These are phyloP conservation scores for Citrullus amarus DNA, from an alignment of 306 rosid genomes.

Conservation along the genomic window DNA sequence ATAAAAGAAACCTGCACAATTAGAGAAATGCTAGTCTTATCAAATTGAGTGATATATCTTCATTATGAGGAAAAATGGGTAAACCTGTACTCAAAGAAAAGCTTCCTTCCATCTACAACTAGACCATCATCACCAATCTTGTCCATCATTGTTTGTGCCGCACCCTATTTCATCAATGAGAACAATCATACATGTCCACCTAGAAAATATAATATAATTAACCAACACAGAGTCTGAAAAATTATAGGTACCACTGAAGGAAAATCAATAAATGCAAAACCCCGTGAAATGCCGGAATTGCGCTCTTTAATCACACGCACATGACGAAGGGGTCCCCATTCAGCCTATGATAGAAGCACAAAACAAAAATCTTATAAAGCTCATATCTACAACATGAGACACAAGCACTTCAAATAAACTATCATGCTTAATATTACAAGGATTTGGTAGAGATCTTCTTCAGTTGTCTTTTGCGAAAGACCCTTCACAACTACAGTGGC, in stretches of 20 bases:
- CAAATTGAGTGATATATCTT: not conserved
- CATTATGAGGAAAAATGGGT: not conserved
- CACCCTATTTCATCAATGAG: conserved; percentile 50
- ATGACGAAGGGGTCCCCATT: conserved; percentile 99
- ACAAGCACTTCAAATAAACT: conserved; percentile 16
- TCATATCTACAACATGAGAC: not conserved
- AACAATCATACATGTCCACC: conserved; percentile 15
- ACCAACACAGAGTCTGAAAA: not conserved
- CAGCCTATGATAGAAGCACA: conserved; percentile 42
- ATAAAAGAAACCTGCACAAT: not conserved
- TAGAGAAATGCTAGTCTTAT: not conserved
- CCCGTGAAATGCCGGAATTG: conserved; percentile 84
- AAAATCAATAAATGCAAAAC: conserved; percentile 97
- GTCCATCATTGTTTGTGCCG: conserved; percentile 86
- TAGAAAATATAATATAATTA: conserved; percentile 3
- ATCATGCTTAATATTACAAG: conserved; percentile 48
- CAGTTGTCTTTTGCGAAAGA: conserved; percentile 85
- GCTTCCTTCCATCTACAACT: conserved; percentile 77
- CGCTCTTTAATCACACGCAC: conserved; percentile 97
- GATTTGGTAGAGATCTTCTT: conserved; percentile 91
- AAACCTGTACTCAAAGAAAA: conserved; percentile 88
- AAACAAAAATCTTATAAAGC: not conserved
- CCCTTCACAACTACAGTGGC: conserved; percentile 97
- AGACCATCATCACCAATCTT: conserved; percentile 77
- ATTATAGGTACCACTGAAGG: conserved; percentile 69